Conservation (phyloP, 768 basidiomycete genomes). For the Mycena haematopus region DNA sequence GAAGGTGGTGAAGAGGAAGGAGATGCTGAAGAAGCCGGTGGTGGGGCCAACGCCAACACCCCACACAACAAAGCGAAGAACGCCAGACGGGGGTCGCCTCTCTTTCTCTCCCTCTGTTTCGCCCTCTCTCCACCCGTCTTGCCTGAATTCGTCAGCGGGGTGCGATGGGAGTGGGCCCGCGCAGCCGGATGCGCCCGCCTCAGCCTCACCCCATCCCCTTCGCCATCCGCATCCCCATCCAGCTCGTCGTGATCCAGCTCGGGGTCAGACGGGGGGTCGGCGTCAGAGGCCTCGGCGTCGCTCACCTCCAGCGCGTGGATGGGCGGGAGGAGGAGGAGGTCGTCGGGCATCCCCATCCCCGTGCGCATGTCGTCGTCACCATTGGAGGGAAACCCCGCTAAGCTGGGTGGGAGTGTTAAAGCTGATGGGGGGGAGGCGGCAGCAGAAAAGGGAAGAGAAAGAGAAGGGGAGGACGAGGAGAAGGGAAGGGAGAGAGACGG, state of each 20-base stretch:
- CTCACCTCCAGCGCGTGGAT: slow-evolving; percentile 14
- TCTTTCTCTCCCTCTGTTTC: neutral
- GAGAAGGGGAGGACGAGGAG: neutral
- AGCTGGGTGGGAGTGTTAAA: no score
- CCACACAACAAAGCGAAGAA: slow-evolving; percentile 30
- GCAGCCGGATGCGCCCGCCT: no score
- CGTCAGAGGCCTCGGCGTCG: neutral
- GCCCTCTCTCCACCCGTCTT: no score
- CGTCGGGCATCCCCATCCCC: neutral
- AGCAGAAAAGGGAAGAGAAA: neutral
- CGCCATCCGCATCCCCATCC: neutral
- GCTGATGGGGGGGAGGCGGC: no score
- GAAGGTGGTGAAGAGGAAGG: neutral
- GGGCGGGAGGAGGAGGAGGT: neutral
- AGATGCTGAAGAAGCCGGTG: neutral
- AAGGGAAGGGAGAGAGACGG: neutral
- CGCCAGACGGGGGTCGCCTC: slow-evolving; percentile 19
- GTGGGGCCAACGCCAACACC: slow-evolving; percentile 13
- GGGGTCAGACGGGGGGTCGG: neutral
- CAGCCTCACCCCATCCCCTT: neutral
- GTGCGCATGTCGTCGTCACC: no score
- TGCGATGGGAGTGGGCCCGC: no score
- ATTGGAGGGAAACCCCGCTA: no score
- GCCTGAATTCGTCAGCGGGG: no score
- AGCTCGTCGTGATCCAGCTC: neutral